These are phyloP conservation scores for Auriscalpium vulgare DNA, from an alignment of 768 basidiomycete genomes.

Conservation along the genomic window DNA sequence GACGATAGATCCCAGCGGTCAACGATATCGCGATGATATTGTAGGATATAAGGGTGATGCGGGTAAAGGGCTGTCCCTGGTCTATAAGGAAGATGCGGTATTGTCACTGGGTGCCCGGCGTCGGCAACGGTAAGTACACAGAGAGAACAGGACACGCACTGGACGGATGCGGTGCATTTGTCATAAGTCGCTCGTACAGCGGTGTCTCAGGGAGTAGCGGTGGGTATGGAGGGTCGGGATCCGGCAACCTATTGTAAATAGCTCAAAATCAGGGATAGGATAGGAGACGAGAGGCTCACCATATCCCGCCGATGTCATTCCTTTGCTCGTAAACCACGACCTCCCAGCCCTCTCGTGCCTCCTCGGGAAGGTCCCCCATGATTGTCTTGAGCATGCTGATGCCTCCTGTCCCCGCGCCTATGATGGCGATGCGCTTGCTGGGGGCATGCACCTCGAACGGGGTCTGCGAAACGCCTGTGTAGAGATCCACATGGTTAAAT, in stretches of 20 bases:
- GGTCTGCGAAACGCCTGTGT: not conserved
- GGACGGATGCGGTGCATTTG: conserved; percentile 47
- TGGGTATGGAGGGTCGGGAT: conserved; percentile 26
- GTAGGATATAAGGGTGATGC: conserved; percentile 33
- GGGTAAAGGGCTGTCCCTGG: conserved; percentile 45
- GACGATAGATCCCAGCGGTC: conserved; percentile 29
- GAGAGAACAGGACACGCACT: conserved; percentile 15
- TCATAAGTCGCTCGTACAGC: conserved; percentile 44
- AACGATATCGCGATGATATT: conserved; percentile 41
- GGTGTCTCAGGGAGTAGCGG: conserved; percentile 47
- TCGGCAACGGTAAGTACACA: not conserved
- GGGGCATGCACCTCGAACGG: not conserved
- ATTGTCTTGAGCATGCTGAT: conserved; percentile 44
- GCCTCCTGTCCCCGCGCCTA: conserved; percentile 52
- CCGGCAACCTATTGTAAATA: conserved; percentile 24
- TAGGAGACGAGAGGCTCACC: conserved; percentile 25
- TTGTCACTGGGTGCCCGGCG: conserved; percentile 31
- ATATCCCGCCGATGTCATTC: conserved; percentile 46
- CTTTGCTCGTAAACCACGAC: conserved; percentile 48
- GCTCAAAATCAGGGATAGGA: too few species aligned
- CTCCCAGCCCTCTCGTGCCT: conserved; percentile 31
- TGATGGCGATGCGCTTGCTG: conserved; percentile 44
- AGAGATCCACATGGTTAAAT: not conserved
- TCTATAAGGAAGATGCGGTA: conserved; percentile 45
- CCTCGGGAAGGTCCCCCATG: conserved; percentile 35